Evolutionary conservation across 176 grass and related monocot species (phyloP).

Genomic region (Phoenix roebelenii): DNA sequence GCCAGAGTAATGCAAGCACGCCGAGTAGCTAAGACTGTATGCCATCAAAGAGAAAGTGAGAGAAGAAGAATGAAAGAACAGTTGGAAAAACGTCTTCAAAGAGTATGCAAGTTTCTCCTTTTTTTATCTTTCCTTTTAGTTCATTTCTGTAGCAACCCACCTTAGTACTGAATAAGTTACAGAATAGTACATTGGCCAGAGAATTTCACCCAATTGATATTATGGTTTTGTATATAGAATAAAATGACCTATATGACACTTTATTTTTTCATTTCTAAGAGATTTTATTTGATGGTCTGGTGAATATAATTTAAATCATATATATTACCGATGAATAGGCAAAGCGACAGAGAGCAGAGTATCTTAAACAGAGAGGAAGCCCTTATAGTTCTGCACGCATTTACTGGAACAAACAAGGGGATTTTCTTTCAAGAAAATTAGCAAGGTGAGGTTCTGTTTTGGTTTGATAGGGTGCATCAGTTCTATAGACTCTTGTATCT

Average conservation of each 20-base stretch:
- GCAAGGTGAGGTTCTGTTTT: conserved; percentile 39
- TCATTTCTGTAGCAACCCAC: too few relatives aligned
- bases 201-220: too few relatives aligned
- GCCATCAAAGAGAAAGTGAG: conserved; percentile 70
- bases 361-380: conserved; percentile 79
- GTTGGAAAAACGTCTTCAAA: conserved; percentile 73
- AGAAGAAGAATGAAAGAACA: conserved; percentile 79
- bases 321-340: conserved; percentile 36
- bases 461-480: background rate
- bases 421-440: conserved; percentile 69
- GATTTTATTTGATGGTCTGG: too few relatives aligned
- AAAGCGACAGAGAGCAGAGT: conserved; percentile 69
- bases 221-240: too few relatives aligned
- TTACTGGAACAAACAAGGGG: conserved; percentile 52
- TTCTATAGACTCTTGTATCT: background rate
- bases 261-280: too few relatives aligned
- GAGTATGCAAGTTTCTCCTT: conserved; percentile 26
- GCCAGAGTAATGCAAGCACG: conserved; percentile 58
- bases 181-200: too few relatives aligned
- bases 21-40: conserved; percentile 47
- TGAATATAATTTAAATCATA: background rate
- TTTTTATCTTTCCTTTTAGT: too few relatives aligned
- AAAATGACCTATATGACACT: too few relatives aligned
- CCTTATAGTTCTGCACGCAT: conserved; percentile 37
- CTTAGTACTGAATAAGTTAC: too few relatives aligned